Evolutionary conservation across 345 rosid genomes (phyloP).

Genomic region (Crucihimalaya himalaica): DNA sequence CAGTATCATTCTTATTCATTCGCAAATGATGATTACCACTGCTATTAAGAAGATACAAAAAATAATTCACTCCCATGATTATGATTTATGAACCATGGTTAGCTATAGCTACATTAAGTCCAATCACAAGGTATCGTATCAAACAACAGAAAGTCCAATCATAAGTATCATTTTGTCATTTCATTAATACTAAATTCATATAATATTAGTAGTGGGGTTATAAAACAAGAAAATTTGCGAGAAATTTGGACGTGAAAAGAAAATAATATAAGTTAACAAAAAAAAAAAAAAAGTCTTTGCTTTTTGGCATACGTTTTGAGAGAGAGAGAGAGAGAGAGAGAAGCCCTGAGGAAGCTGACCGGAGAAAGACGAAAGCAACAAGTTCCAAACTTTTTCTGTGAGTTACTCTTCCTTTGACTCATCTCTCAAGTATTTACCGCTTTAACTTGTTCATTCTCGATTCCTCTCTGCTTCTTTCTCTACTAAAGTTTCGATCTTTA

Average conservation of each 20-base stretch:
- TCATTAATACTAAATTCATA: background rate
- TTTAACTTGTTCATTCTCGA: background rate
- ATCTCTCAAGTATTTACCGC: background rate
- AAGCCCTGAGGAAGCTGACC: slow-evolving; percentile 20
- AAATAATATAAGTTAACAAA: too few relatives aligned
- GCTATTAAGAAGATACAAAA: too few relatives aligned
- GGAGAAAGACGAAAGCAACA: slow-evolving; percentile 33
- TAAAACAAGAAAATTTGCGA: too few relatives aligned
- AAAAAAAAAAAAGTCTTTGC: slow-evolving; percentile 16
- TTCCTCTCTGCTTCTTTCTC: slow-evolving; percentile 8
- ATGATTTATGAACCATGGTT: background rate
- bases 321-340: slow-evolving; percentile 13
- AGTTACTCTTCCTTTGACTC: slow-evolving; percentile 17
- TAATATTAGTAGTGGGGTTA: background rate
- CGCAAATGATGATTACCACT: too few relatives aligned
- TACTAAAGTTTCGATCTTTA: slow-evolving; percentile 12
- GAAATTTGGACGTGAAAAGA: slow-evolving; percentile 16
- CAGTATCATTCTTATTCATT: too few relatives aligned
- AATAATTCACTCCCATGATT: background rate
- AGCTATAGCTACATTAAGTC: slow-evolving; percentile 1
- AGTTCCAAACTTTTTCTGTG: slow-evolving; percentile 18
- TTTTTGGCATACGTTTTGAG: slow-evolving; percentile 28
- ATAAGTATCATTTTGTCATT: slow-evolving; percentile 15
- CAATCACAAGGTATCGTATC: background rate
- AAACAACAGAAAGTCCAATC: background rate